Percentiles rank a stretch among this genome's conserved stretches.
Evolutionary conservation across 306 rosid species (phyloP).

Genomic region (Citrullus colocynthis): DNA sequence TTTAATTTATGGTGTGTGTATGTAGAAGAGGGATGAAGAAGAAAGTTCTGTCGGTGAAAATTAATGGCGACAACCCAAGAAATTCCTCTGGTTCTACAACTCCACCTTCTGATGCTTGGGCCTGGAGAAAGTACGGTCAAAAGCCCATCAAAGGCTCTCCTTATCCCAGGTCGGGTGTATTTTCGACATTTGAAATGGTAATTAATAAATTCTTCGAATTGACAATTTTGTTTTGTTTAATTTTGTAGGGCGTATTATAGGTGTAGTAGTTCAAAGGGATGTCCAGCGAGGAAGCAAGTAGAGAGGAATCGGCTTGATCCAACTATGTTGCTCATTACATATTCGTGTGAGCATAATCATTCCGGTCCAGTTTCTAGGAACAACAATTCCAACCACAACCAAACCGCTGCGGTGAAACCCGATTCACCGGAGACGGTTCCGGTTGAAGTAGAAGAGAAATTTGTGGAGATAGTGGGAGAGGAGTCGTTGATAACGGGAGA

Average conservation of each 20-base stretch:
- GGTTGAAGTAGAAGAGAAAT: conserved; percentile 15
- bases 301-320: conserved; percentile 82
- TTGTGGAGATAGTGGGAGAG: conserved; percentile 21
- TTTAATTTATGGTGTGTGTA: neutral
- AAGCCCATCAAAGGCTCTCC: conserved; percentile 99
- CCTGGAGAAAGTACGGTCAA: conserved; percentile 96
- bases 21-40: conserved; percentile 47
- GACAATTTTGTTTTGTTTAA: neutral
- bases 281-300: conserved; percentile 95
- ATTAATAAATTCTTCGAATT: neutral
- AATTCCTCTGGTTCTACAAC: conserved; percentile 22
- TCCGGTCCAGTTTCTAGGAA: conserved; percentile 63
- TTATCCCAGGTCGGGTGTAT: conserved; percentile 46
- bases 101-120: conserved; percentile 92
- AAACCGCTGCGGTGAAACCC: neutral
- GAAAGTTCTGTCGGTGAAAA: conserved; percentile 69
- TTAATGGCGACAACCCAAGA: conserved; percentile 34
- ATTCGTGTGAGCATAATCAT: conserved; percentile 84
- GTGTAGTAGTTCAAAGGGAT: conserved; percentile 64
- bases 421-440: neutral
- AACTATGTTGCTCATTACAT: conserved; percentile 70
- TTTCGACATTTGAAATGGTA: neutral
- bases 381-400: conserved; percentile 18
- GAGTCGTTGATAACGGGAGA: conserved; percentile 22
- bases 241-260: conserved; percentile 43